Conservation (phyloP, 2,329 filamentous ascomycete genomes). For the Didymellaceae sp. region DNA sequence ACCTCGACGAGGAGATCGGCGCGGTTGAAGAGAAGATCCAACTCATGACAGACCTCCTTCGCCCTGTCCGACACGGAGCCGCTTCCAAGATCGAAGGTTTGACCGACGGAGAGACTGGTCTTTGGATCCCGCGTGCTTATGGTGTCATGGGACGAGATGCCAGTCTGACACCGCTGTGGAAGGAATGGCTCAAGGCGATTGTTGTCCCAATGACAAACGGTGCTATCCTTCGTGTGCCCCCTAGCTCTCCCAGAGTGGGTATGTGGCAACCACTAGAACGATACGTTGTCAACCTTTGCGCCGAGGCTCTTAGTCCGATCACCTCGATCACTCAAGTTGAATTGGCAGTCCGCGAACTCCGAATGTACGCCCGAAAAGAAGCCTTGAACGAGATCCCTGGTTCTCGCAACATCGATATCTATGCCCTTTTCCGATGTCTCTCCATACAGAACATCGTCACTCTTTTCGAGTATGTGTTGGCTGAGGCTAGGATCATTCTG, state of each 20-base stretch:
- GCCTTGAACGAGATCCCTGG: conserved; percentile 92
- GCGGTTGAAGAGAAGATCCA: conserved; percentile 96
- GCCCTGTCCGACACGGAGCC: conserved; percentile 89
- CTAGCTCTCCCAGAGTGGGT: conserved; percentile 87
- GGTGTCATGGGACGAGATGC: conserved; percentile 87
- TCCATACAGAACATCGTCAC: conserved; percentile 92
- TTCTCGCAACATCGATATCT: conserved; percentile 89
- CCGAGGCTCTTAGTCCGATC: conserved; percentile 89
- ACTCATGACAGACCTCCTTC: conserved; percentile 93
- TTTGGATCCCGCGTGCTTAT: conserved; percentile 94
- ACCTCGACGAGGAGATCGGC: conserved; percentile 91
- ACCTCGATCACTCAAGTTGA: conserved; percentile 96
- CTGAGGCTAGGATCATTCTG: conserved; percentile 94
- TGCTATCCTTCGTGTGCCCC: conserved; percentile 78
- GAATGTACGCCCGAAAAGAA: conserved; percentile 91
- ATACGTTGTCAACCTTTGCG: conserved; percentile 96
- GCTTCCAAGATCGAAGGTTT: conserved; percentile 97
- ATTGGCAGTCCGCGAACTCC: conserved; percentile 84
- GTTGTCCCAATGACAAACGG: conserved; percentile 96
- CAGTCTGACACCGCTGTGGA: conserved; percentile 90
- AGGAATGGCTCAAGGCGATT: conserved; percentile 94
- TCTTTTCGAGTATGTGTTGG: conserved; percentile 89
- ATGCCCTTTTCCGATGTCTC: conserved; percentile 86
- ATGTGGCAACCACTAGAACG: conserved; percentile 96
- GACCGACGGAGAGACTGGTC: conserved; percentile 91